Percentiles rank a stretch among this genome's conserved stretches.
phyloP scores from a whole-genome alignment of 192 early-diverging fungal genomes.

The Coemansia sp. region DNA sequence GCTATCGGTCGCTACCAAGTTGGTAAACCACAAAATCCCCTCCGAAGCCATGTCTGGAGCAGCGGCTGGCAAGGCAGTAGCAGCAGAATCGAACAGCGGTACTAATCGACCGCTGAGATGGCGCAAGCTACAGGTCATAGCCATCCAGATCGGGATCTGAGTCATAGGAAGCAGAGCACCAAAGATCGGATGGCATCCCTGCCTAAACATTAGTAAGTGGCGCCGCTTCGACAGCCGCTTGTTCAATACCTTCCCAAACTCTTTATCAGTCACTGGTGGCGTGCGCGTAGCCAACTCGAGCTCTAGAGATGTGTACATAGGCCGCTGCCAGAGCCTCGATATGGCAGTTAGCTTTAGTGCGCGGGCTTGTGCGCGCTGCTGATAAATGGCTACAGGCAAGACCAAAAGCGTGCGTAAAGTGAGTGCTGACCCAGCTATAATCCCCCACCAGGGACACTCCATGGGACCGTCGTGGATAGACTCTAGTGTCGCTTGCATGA shows the following conservation, averaged over 20 bases:
- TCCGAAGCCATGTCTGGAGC: constrained; percentile 32
- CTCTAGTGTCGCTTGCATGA: constrained; percentile 26
- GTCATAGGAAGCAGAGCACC: constrained; percentile 19
- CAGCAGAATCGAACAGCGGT: constrained; percentile 1
- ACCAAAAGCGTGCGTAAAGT: constrained; percentile 14
- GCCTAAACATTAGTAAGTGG: constrained; percentile 27
- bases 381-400: constrained; percentile 23
- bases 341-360: constrained; percentile 1
- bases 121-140: constrained; percentile 29
- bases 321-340: constrained; percentile 11
- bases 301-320: constrained; percentile 10
- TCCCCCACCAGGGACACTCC: constrained; percentile 36
- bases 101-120: constrained; percentile 26
- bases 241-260: constrained; percentile 8
- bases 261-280: background rate
- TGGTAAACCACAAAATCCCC: constrained; percentile 39
- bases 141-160: constrained; percentile 48
- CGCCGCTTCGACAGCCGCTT: constrained; percentile 11
- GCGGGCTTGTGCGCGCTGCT: constrained; percentile 22
- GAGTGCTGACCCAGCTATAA: constrained; percentile 25
- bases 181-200: constrained; percentile 43
- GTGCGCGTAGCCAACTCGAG: constrained; percentile 6
- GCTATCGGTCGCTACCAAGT: constrained; percentile 23
- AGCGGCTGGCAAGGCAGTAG: background rate
- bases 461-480: constrained; percentile 26